phyloP scores from a whole-genome alignment of 2,329 filamentous ascomycete genomes.

The Botryotinia convoluta region DNA sequence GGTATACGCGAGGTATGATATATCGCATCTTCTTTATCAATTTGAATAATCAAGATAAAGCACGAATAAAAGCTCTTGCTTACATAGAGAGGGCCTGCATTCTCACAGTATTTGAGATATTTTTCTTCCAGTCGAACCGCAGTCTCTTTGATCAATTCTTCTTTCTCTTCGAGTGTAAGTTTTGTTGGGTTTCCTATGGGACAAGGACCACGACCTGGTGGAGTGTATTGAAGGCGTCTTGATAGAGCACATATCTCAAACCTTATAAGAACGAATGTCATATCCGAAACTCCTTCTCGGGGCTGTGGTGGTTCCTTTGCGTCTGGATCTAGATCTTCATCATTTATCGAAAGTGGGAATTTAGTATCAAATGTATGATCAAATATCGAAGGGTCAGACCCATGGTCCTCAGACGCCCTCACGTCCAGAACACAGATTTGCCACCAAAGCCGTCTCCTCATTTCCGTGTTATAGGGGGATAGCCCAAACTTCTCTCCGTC shows the following conservation, averaged over 20 bases:
- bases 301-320: constrained; percentile 30
- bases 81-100: constrained; percentile 44
- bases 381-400: constrained; percentile 58
- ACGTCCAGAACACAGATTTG: constrained; percentile 58
- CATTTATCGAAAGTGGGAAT: constrained; percentile 49
- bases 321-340: constrained; percentile 45
- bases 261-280: constrained; percentile 41
- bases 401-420: constrained; percentile 60
- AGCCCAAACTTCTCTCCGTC: constrained; percentile 55
- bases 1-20: neutral
- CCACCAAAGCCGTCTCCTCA: constrained; percentile 60
- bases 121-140: constrained; percentile 35
- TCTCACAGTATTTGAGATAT: constrained; percentile 40
- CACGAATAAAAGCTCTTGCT: neutral
- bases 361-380: constrained; percentile 59
- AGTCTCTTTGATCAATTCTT: constrained; percentile 34
- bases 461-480: constrained; percentile 58
- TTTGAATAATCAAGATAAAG: neutral
- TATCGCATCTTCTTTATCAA: neutral
- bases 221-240: constrained; percentile 31
- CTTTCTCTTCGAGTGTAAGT: constrained; percentile 36
- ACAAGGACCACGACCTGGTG: constrained; percentile 26
- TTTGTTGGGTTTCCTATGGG: constrained; percentile 8
- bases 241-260: constrained; percentile 38
- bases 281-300: constrained; percentile 39